Conservation (phyloP, 768 basidiomycete genomes). For the Boletus sp. region DNA sequence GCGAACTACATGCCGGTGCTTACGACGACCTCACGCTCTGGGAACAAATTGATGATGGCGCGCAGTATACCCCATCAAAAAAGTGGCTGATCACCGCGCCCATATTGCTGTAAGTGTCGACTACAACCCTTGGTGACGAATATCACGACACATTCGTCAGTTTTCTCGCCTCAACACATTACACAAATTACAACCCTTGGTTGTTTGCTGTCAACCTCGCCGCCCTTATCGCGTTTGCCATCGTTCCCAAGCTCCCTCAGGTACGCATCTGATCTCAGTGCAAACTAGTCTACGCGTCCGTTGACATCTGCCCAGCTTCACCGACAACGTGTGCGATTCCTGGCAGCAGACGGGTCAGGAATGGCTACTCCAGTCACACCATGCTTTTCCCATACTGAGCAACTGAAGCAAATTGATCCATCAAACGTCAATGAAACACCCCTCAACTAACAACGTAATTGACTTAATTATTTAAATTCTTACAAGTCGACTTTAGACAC, state of each 20-base stretch:
- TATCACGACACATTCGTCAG: slow-evolving; percentile 38
- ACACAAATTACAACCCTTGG: slow-evolving; percentile 95
- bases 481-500: slow-evolving; percentile 17
- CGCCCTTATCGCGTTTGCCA: slow-evolving; percentile 68
- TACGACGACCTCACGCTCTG: slow-evolving; percentile 97
- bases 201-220: slow-evolving; percentile 88
- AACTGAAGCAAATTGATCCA: slow-evolving; percentile 24
- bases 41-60: slow-evolving; percentile 99
- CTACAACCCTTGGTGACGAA: background rate
- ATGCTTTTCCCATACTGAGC: slow-evolving; percentile 53
- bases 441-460: slow-evolving; percentile 33
- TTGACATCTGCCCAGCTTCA: slow-evolving; percentile 54
- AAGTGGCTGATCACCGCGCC: slow-evolving; percentile 95
- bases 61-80: slow-evolving; percentile 97
- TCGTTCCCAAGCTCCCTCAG: slow-evolving; percentile 95
- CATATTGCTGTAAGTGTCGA: slow-evolving; percentile 69
- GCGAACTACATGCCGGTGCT: slow-evolving; percentile 82
- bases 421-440: slow-evolving; percentile 47
- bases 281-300: slow-evolving; percentile 8
- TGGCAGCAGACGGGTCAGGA: slow-evolving; percentile 63
- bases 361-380: slow-evolving; percentile 63
- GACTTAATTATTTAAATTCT: slow-evolving; percentile 7
- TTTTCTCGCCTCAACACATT: slow-evolving; percentile 96
- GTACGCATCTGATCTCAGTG: slow-evolving; percentile 40
- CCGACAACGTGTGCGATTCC: slow-evolving; percentile 76